Evolutionary conservation across 2,329 filamentous ascomycete species (phyloP), one percentile per base, ranked within the genome.

Genomic region (Pseudogymnoascus sp.): DNA sequence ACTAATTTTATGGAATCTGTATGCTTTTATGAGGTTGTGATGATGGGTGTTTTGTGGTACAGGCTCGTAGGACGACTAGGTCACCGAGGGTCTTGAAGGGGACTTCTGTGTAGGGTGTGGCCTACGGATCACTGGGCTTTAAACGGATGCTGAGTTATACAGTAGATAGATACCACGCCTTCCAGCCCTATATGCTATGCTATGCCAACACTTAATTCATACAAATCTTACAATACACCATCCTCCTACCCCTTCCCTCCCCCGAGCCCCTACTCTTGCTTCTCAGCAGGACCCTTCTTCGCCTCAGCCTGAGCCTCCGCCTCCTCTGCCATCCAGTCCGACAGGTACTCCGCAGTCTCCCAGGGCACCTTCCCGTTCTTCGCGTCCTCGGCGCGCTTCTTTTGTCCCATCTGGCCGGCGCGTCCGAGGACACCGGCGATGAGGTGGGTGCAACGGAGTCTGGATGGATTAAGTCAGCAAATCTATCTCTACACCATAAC

Each of bases 361-460:
- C 85, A 96, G 3, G 86, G 81, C n/a, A 90, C 80, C 4, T 78
- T 71, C 25, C 90, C 90, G 16, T 77, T 71, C 60, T 78, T 72
- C 1, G 91, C 90, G 50, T 83, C 82, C 42, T 79, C 78, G 46
- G 89, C 77, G 63, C 93, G 84, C 65, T 84, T 82, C 70, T 80
- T 76, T 72, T 92, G 87, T 38, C 95, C 95, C 61, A 84, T 80
- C 77, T 96, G 81, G 8, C 90, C 95, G 0, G 95, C 95, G 61
- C 89, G 84, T 42, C 93, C 93, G 38, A 99, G 81, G 1, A 95
- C 88, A 62, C 92, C 92, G 3, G 88, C 89, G 69, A 99, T 90
- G 65, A 97, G 82, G 69, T 89, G 85, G 60, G 92, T 84, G 67
- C 88, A 88, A 65, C 95, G 89, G 69, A 96, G 77, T 84, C 92